Percentiles rank a stretch among this genome's conserved stretches.
phyloP scores from a whole-genome alignment of 1,284 basidiomycete genomes.

The Pyrrhoderma lamaoense region DNA sequence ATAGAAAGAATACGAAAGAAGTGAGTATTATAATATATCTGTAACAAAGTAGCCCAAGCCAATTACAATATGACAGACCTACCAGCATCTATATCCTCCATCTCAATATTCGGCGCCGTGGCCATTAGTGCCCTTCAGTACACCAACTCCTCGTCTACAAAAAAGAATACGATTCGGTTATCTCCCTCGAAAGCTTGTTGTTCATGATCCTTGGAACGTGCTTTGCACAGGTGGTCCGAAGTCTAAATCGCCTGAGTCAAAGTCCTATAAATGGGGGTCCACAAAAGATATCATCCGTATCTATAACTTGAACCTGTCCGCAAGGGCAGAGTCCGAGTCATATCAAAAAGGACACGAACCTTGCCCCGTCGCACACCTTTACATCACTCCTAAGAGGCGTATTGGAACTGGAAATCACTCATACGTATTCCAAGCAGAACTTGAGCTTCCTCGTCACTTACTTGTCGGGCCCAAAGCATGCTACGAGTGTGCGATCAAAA shows the following conservation, averaged over 20 bases:
- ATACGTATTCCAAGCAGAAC: constrained; percentile 23
- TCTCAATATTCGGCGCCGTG: constrained; percentile 30
- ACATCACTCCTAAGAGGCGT: constrained; percentile 20
- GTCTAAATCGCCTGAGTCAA: neutral
- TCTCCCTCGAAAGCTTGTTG: constrained; percentile 24
- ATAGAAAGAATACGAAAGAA: constrained; percentile 2
- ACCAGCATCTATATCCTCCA: constrained; percentile 24
- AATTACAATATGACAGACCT: constrained; percentile 5
- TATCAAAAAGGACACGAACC: constrained; percentile 2
- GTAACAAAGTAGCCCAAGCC: neutral
- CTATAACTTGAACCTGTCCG: constrained; percentile 19
- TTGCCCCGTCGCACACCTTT: constrained; percentile 23
- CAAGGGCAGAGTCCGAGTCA: constrained; percentile 11
- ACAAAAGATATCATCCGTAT: constrained; percentile 14
- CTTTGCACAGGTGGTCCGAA: constrained; percentile 11
- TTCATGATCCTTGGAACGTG: constrained; percentile 23
- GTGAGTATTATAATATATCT: neutral
- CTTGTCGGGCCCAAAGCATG: constrained; percentile 19
- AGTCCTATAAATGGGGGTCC: constrained; percentile 11
- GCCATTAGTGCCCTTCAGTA: constrained; percentile 28
- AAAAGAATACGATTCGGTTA: constrained; percentile 20
- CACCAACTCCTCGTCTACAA: constrained; percentile 18
- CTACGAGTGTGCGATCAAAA: constrained; percentile 14
- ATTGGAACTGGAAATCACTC: constrained; percentile 24
- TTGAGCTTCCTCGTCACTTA: constrained; percentile 22